phyloP scores from a whole-genome alignment of 2,329 filamentous ascomycete species.

The Ceratocystis lukuohia region DNA sequence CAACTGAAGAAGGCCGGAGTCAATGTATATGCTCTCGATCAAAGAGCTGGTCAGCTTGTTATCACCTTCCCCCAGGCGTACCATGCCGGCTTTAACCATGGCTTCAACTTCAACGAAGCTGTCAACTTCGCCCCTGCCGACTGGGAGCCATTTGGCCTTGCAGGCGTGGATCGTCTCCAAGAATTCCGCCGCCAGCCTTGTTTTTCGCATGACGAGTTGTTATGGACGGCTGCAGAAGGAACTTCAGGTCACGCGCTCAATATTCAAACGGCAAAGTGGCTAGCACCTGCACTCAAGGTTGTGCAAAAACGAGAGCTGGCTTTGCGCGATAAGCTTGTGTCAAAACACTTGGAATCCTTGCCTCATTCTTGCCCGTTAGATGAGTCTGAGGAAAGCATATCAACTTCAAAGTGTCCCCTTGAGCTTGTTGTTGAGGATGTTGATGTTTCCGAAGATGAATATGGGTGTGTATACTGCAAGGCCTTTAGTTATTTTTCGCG shows the following conservation, averaged over 20 bases:
- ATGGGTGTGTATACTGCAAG: conserved; percentile 87
- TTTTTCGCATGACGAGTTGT: conserved; percentile 90
- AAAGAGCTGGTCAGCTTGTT: conserved; percentile 88
- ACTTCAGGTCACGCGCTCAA: conserved; percentile 49
- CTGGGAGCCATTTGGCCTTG: conserved; percentile 85
- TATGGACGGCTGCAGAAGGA: conserved; percentile 77
- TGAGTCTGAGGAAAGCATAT: conserved; percentile 23
- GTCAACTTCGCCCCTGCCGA: conserved; percentile 94
- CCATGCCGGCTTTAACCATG: conserved; percentile 96
- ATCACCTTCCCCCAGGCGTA: conserved; percentile 96
- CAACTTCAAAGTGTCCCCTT: conserved; percentile 40
- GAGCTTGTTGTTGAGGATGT: conserved; percentile 53
- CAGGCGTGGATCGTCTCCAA: conserved; percentile 74
- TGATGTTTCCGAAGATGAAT: conserved; percentile 78
- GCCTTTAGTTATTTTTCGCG: conserved; percentile 81
- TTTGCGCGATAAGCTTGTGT: conserved; percentile 54
- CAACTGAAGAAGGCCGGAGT: conserved; percentile 88
- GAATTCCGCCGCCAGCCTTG: conserved; percentile 84
- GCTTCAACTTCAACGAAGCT: conserved; percentile 97
- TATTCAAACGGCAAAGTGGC: conserved; percentile 90
- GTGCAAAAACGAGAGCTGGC: conserved; percentile 60
- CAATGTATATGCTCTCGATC: conserved; percentile 85
- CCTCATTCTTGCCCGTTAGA: conserved; percentile 41
- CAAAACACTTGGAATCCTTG: conserved; percentile 44
- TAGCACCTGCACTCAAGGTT: conserved; percentile 71